These are phyloP conservation scores for Millerago galiae DNA, from an alignment of 805 yeast species.

Conservation along the genomic window DNA sequence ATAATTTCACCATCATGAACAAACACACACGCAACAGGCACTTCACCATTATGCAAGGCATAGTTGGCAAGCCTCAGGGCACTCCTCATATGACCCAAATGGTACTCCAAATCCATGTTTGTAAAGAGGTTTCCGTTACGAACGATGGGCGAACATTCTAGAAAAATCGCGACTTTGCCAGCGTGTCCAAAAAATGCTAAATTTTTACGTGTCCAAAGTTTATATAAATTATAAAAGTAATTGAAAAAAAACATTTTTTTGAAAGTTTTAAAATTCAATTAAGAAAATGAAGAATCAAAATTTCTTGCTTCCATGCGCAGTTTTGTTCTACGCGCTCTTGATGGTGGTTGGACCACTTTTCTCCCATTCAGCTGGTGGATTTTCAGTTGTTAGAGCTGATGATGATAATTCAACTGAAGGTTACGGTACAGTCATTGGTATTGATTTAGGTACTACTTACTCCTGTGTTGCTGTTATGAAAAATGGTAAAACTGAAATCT, in stretches of 20 bases:
- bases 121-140: too few species aligned
- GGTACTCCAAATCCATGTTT: not conserved
- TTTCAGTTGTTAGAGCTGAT: conserved; percentile 21
- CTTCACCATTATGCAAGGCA: conserved; percentile 65
- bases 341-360: conserved; percentile 21
- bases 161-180: conserved; percentile 1
- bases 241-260: not conserved
- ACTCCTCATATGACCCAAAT: conserved; percentile 38
- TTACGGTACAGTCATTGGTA: conserved; percentile 76
- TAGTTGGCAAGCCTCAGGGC: conserved; percentile 53
- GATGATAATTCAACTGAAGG: conserved; percentile 32
- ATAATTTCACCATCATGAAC: conserved; percentile 49
- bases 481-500: conserved; percentile 82
- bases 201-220: not conserved
- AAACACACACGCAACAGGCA: conserved; percentile 80
- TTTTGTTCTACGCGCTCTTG: conserved; percentile 24
- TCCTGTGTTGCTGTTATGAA: conserved; percentile 91
- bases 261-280: not conserved
- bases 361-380: conserved; percentile 10
- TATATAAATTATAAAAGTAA: not conserved
- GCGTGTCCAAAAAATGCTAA: not conserved
- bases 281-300: conserved; percentile 20
- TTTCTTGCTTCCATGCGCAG: conserved; percentile 29
- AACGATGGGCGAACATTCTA: not conserved
- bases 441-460: conserved; percentile 96